These are phyloP conservation scores for Cerioporus squamosus DNA, from an alignment of 1,284 basidiomycete species.

Conservation along the genomic window DNA sequence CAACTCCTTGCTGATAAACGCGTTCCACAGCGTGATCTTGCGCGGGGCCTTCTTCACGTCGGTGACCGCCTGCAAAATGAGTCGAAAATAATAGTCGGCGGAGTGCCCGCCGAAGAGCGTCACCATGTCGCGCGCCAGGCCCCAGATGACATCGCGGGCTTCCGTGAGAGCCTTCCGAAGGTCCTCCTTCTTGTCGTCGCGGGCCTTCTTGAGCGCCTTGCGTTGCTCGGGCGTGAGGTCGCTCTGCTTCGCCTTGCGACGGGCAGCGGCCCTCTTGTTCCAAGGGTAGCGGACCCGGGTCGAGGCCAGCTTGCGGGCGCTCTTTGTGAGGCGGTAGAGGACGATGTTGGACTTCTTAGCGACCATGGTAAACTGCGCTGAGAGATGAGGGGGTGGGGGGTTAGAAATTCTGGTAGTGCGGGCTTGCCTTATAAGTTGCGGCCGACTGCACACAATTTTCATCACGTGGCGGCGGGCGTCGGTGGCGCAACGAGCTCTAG, in stretches of 20 bases:
- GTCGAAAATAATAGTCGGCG: slow-evolving; percentile 2
- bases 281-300: neutral
- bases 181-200: slow-evolving; percentile 1
- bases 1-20: neutral
- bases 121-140: neutral
- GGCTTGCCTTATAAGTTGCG: neutral
- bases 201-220: neutral
- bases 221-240: neutral
- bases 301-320: neutral
- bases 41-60: neutral
- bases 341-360: neutral
- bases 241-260: neutral
- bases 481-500: no score
- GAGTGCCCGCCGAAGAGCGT: slow-evolving; percentile 3
- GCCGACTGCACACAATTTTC: neutral
- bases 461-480: neutral
- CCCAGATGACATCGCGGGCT: neutral
- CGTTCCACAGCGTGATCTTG: slow-evolving; percentile 7
- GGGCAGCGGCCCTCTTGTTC: neutral
- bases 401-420: neutral
- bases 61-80: slow-evolving; percentile 6
- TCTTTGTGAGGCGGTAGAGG: neutral
- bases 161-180: neutral
- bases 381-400: neutral
- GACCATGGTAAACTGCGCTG: neutral